Evolutionary conservation across 2,329 filamentous ascomycete species (phyloP), one percentile per base, ranked within the genome.

Genomic region (Trichocomaceae sp.): DNA sequence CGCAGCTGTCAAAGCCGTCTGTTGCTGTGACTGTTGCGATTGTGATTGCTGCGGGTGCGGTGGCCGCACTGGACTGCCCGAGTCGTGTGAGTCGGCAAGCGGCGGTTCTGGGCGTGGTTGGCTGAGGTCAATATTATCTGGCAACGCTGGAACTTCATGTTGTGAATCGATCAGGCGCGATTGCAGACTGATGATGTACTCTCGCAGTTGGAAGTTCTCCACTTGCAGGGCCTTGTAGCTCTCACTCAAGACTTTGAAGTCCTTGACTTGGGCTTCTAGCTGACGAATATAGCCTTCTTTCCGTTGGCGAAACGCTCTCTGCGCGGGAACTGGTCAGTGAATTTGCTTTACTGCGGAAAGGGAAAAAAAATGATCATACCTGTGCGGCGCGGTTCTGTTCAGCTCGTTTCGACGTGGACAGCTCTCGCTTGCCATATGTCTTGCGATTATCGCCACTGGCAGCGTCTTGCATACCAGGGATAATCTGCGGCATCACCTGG

Each of bases 231-330:
- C 76, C 70, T 95, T 93, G 72, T 83, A 90, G 54, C 82, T 83
- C 59, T 87, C 82, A 61, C 90, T 87, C 72, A 96, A 82, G 17
- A 83, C 80, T 62, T 83, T 80, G 61, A 84, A 88, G 29, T 93
- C 88, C 64, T 89, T 85, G 50, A 96, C 90, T 69, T 97, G 89
- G 68, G 93, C 87, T 73, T 99, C 93, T 6, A 99, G 81, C 70
- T 95, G 95, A 77, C 95, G 95, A 72, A 99, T 99, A 71, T 99
- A 96, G 46, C 89, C 88, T 73, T 99, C 93, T 70, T 99, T 99
- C 59, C 93, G 87, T 75, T 97, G 91, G 42, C 93, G 88, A 74
- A 99, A 99, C 42, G 93, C 93, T 69, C 93, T 84, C 92, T 99
- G 64, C 61, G 58, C 12, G 6, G 7, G 26, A 29, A 42, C 2